These are phyloP conservation scores for Dryas drummondii DNA, from an alignment of 306 rosid genomes.

Conservation along the genomic window DNA sequence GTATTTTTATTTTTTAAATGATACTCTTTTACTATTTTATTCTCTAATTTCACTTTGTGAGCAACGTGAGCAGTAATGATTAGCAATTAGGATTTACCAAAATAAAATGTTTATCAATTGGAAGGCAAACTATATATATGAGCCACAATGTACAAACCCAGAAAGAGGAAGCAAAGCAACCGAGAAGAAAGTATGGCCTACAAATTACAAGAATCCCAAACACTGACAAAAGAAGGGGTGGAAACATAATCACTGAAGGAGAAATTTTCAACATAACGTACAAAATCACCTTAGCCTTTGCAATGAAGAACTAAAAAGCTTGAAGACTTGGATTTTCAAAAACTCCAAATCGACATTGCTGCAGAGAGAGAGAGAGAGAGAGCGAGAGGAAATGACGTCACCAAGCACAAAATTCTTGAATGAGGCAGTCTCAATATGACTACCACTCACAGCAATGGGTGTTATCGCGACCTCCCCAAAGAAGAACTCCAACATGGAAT, in stretches of 20 bases:
- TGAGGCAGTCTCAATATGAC: too few species aligned
- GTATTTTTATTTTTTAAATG: too few species aligned
- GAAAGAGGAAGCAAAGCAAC: not conserved
- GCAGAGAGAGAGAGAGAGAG: not conserved
- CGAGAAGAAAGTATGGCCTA: not conserved
- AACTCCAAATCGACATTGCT: conserved; percentile 5
- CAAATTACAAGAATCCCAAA: conserved; percentile 10
- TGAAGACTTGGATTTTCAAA: conserved; percentile 50
- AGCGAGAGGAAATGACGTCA: not conserved
- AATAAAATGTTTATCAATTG: too few species aligned
- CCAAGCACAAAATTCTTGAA: too few species aligned
- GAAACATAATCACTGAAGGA: not conserved
- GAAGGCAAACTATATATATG: too few species aligned
- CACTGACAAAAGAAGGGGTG: not conserved
- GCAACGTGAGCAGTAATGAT: too few species aligned
- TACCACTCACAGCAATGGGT: too few species aligned
- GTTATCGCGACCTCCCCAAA: too few species aligned
- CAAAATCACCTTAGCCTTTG: conserved; percentile 10
- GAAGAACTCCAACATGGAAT: not conserved
- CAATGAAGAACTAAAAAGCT: conserved; percentile 1
- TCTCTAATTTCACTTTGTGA: too few species aligned
- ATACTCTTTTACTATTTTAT: too few species aligned
- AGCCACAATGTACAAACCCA: too few species aligned
- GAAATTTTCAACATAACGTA: not conserved
- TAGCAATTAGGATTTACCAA: not conserved